Conservation (phyloP, 352 stramenopile genomes). For the Phytopythium delawarense region DNA sequence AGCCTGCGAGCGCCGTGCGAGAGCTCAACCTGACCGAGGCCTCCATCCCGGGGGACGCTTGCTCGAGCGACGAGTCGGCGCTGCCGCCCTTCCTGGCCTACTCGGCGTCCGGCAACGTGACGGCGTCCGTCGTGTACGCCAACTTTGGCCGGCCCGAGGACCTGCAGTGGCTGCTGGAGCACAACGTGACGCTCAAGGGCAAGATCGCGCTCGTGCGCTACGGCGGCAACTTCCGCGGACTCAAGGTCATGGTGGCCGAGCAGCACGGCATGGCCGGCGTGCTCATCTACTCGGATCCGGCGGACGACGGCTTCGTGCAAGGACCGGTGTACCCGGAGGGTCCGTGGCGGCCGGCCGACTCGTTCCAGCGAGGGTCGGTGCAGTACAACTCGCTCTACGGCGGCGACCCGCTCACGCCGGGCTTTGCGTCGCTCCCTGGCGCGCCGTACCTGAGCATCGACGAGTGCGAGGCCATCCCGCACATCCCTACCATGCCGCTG, state of each 20-base stretch:
- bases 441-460: constrained; percentile 33
- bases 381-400: constrained; percentile 69
- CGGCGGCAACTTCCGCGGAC: constrained; percentile 54
- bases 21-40: constrained; percentile 50
- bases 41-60: constrained; percentile 47
- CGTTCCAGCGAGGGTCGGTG: constrained; percentile 65
- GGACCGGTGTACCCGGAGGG: constrained; percentile 61
- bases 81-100: constrained; percentile 79
- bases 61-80: constrained; percentile 41
- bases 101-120: constrained; percentile 58
- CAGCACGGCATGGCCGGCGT: constrained; percentile 39
- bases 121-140: constrained; percentile 66
- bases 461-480: constrained; percentile 48
- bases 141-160: constrained; percentile 77
- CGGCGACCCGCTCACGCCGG: constrained; percentile 50
- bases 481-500: constrained; percentile 52
- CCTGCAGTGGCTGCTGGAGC: constrained; percentile 56
- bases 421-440: constrained; percentile 36
- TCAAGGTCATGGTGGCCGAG: constrained; percentile 68
- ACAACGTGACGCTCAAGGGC: constrained; percentile 55
- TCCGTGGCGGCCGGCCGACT: constrained; percentile 47
- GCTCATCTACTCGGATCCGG: constrained; percentile 74
- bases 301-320: constrained; percentile 55
- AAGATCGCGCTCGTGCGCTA: constrained; percentile 86
- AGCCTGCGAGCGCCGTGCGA: constrained; percentile 10